Evolutionary conservation across 2,329 filamentous ascomycete species (phyloP).

Genomic region (Venturia pyrina): DNA sequence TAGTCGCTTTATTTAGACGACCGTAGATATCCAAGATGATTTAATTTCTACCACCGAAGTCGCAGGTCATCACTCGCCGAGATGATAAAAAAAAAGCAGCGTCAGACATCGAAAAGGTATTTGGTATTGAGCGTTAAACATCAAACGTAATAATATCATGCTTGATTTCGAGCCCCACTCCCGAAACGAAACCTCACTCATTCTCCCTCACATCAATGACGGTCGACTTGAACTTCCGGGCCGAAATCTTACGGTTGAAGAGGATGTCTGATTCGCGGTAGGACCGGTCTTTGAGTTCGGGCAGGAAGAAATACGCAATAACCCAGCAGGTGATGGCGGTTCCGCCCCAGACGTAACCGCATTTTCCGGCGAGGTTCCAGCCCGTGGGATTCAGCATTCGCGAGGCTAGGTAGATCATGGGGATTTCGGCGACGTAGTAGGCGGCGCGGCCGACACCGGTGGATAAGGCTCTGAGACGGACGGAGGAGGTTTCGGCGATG

Average conservation of each 20-base stretch:
- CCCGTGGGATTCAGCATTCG: slow-evolving; percentile 85
- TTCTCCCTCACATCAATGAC: slow-evolving; percentile 35
- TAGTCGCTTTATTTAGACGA: too few relatives aligned
- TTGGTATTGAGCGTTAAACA: not conserved
- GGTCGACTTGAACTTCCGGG: slow-evolving; percentile 59
- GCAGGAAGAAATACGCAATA: slow-evolving; percentile 72
- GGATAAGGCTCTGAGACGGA: slow-evolving; percentile 81
- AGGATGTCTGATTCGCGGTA: slow-evolving; percentile 81
- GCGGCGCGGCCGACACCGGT: slow-evolving; percentile 75
- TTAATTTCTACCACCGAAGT: too few relatives aligned
- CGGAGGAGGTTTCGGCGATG: slow-evolving; percentile 73
- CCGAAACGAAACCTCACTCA: not conserved
- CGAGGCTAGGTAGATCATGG: slow-evolving; percentile 72
- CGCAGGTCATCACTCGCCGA: too few relatives aligned
- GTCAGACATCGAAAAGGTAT: too few relatives aligned
- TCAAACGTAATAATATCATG: not conserved
- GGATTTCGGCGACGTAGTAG: slow-evolving; percentile 67
- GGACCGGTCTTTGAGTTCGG: slow-evolving; percentile 67
- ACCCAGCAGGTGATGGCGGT: slow-evolving; percentile 72
- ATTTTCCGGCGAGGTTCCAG: slow-evolving; percentile 82
- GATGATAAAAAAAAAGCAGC: too few relatives aligned
- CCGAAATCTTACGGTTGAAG: slow-evolving; percentile 63
- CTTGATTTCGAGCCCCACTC: too few relatives aligned
- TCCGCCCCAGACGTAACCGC: slow-evolving; percentile 81
- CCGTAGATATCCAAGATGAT: too few relatives aligned